These are phyloP conservation scores for Dipodascopsis tothii DNA, from an alignment of 805 yeast genomes.

Conservation along the genomic window DNA sequence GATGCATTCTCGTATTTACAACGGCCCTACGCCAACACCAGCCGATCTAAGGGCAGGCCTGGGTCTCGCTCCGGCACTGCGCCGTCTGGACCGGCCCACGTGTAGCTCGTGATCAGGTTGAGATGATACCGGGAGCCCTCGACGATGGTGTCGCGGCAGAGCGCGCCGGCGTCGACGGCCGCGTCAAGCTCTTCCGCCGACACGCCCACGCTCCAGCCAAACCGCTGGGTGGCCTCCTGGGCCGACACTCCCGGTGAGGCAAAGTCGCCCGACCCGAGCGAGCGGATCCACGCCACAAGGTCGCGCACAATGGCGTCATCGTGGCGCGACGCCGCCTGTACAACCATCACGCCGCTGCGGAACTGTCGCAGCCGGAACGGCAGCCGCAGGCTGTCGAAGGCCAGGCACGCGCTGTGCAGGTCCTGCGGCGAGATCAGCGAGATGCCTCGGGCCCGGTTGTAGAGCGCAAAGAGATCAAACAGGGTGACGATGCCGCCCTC, in stretches of 20 bases:
- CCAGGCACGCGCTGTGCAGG: slow-evolving; percentile 51
- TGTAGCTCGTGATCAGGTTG: neutral
- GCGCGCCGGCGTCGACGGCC: slow-evolving; percentile 4
- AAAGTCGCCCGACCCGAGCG: neutral
- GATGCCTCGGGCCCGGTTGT: slow-evolving; percentile 57
- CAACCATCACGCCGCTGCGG: slow-evolving; percentile 36
- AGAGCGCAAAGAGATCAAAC: slow-evolving; percentile 55
- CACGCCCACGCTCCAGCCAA: slow-evolving; percentile 54
- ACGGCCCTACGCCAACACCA: too few species aligned
- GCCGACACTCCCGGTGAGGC: slow-evolving; percentile 2
- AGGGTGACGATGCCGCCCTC: slow-evolving; percentile 56
- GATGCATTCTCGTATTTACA: too few species aligned
- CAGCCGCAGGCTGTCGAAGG: slow-evolving; percentile 49
- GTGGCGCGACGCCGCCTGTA: slow-evolving; percentile 35
- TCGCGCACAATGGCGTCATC: slow-evolving; percentile 30
- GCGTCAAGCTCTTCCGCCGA: slow-evolving; percentile 54
- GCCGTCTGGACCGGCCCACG: too few species aligned
- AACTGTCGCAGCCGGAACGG: slow-evolving; percentile 45
- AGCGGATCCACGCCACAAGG: slow-evolving; percentile 10
- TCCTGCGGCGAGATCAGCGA: slow-evolving; percentile 66
- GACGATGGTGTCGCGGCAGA: slow-evolving; percentile 2
- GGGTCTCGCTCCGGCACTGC: too few species aligned
- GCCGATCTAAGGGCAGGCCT: too few species aligned
- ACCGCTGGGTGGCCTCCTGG: slow-evolving; percentile 14
- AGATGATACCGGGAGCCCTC: slow-evolving; percentile 6